Conservation (phyloP, 345 rosid species). For the Salix caprea region DNA sequence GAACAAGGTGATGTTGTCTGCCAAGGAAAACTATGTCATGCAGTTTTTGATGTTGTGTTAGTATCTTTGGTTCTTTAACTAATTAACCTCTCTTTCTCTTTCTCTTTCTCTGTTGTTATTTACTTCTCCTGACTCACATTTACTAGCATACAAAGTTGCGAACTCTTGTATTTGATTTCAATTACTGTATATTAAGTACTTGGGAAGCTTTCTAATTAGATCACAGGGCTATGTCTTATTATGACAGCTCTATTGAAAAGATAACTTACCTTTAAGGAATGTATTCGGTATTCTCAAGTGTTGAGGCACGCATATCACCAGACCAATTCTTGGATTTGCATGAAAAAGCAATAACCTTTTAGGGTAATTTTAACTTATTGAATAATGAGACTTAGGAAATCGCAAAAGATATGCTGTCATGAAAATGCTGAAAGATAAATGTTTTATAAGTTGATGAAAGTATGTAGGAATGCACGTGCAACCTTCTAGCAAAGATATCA, state of each 20-base stretch:
- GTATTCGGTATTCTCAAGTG: background rate
- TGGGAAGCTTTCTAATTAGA: background rate
- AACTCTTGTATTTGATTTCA: background rate
- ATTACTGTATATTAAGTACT: background rate
- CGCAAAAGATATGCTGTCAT: background rate
- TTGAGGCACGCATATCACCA: background rate
- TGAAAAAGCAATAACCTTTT: background rate
- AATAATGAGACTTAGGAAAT: background rate
- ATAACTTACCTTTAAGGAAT: background rate
- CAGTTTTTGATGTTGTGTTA: constrained; percentile 47
- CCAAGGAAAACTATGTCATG: constrained; percentile 48
- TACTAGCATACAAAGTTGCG: background rate
- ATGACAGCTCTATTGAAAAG: background rate
- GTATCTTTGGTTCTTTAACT: constrained; percentile 35
- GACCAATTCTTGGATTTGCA: background rate
- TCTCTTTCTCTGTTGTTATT: background rate
- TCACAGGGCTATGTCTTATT: background rate
- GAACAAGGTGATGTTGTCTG: constrained; percentile 89
- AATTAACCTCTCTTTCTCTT: constrained; percentile 6
- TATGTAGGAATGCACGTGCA: background rate
- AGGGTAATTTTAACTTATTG: background rate
- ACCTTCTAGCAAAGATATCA: background rate
- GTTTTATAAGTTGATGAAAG: background rate
- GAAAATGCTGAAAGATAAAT: background rate
- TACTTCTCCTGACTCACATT: background rate